Base-by-base conservation (phyloP, 768 basidiomycete genomes). In the Kwoniella heveanensis region DNA sequence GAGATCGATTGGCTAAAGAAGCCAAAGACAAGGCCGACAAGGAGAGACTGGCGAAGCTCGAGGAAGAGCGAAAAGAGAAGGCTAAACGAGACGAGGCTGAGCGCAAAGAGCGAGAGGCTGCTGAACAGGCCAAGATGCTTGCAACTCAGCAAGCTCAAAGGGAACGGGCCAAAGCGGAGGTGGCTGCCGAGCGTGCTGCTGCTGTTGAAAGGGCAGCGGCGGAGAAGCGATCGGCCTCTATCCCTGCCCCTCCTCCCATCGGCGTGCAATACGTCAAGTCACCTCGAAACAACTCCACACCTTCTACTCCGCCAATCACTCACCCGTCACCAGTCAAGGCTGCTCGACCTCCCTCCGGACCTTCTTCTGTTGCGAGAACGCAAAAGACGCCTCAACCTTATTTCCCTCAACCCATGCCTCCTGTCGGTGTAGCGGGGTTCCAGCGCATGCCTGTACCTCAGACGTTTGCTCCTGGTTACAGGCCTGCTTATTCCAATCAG, bases 31-130 rank as follows among this genome's bases (percentile, higher is more conserved):
- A 85, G 77, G 87, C 84, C 68, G 86, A 86, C 65, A 85, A 84
- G 77, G 87, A 93, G 70, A 84, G 87, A 50, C 85, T 87, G 72
- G 83, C 78, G 13, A 85, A 82, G 68, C 84, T 86, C 68, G 90
- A 92, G 72, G 50, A 81, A 73, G 83, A 85, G 61, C 84, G 85
- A 77, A 87, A 84, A 67, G 86, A 85, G 65, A 85, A 84, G 76
- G 68, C 64, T 22, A 73, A 72, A 51, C 73, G 70, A 68, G 79
- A 77, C 24, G 76, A 79, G 48, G 59, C 62, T 4, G 70, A 66
- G n/a, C 65, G 66, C 48, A 72, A 70, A 63, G 76, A 70, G 36
- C 64, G 65, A 48, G 79, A 83, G 61, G 68, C 71, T 62, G 70
- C 70, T n/a, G 72, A 69, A 36, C 67, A 67, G 46, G 70, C 66